Evolutionary conservation across 257 asterid species (phyloP), one percentile per base, ranked within the genome.

Genomic region (Solanum ossicruentum): DNA sequence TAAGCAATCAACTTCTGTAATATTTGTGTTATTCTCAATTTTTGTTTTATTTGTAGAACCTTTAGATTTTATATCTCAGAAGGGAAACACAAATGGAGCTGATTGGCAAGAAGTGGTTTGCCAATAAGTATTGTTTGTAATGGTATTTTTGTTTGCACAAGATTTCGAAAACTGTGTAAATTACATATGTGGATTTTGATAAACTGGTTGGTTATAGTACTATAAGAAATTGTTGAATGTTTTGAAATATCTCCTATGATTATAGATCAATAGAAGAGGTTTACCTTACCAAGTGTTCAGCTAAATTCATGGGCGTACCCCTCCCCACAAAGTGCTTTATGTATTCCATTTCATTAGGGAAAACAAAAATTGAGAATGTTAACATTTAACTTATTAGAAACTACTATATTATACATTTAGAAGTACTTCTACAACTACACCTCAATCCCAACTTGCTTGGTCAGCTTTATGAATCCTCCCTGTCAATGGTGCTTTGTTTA

Each of bases 51-150:
- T 36, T 36, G 6, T 36, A 36, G 41, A 6, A 36, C 41, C 97
- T 85, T 87, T 90, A 89, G 95, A 95, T 91, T 90, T 93, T 70
- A 89, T 94, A 10, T 85, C 97, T 56, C 97, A 92, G 85, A 90
- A 92, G 32, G 97, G 97, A 84, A 91, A 89, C 83, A 87, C 90
- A 52, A 88, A 71, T 88, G 90, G 89, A 58, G 96, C 89, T 84
- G 98, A 95, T 80, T 95, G 97, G 99, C 97, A 93, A 86, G 98
- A 96, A 87, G 98, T 93, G 87, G 87, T 88, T 65, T 93, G 89
- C 90, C 99, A 96, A 84, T 93, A 94, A 98, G 65, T 49, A 82
- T 43, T 23, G 57, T 81, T 43, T 73, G 81, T n/a, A 45, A 12
- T 72, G 20, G 12, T 52, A 32, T 36, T 84, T 85, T 51, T 67